Evolutionary conservation across 139 green algal species (phyloP), one percentile per base, ranked within the genome.

Genomic region (Picochlorum costavermella): DNA sequence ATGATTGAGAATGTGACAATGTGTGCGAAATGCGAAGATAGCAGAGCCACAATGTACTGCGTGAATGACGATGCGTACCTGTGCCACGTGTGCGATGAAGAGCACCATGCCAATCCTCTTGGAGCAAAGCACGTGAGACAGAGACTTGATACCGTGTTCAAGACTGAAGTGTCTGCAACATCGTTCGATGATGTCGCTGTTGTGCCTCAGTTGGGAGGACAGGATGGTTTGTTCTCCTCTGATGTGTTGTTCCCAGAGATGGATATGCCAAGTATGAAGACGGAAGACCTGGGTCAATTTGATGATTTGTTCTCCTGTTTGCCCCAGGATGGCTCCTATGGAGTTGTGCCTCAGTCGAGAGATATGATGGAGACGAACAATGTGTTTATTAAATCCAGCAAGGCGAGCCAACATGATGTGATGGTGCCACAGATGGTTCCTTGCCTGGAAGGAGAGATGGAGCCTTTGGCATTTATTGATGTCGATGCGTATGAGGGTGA

Each of bases 61-160:
- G 51, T 69, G 6, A 77, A 77, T 31, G 71, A 77, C 43, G 71
- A 73, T 60, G 71, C 65, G 1, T 16, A 63, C 44, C 28, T 77
- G 46, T 77, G 71, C 65, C 2, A 30, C 11, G 14, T 28, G 23
- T 77, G 71, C 60, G 71, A 77, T 28, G 60, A 50, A 11, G 53
- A 25, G 28, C 23, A 59, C 17, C 71, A 77, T 56, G 16, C 55
- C 33, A 40, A 40, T 9, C 33, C 33, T 2, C 33, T 40, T 40
- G 33, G 33, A 40, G 33, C 33, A 40, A 40, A 40, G 33, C 33
- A 40, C 11, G 33, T 40, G 33, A 40, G 33, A 40, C 17, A 31
- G n/a, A 26, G 45, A 23, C 13, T 33, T 13, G 61, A 70, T 63
- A 62, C 63, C 37, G 53, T 43, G 11, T 49, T 16, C 4, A 62